Evolutionary conservation across 139 green algal genomes (phyloP), one percentile per base, ranked within the genome.

Genomic region (Eudorina sp.): DNA sequence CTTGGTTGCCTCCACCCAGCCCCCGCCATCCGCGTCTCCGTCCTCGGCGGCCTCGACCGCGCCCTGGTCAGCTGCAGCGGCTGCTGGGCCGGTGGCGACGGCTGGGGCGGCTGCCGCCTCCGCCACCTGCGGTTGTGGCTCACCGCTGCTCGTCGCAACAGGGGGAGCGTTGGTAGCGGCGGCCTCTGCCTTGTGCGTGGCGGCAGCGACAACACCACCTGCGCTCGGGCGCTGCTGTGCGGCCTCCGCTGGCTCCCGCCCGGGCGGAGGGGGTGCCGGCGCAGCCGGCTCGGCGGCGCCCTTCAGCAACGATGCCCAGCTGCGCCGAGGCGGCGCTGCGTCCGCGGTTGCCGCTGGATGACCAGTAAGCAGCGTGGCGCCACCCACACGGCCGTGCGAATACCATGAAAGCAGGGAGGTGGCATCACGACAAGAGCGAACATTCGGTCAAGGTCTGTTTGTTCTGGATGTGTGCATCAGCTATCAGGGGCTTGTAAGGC

Each of bases 241-340:
- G 3, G 36, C 34, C 68, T 2, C 11, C 13, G 68, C 34, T 77
- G 34, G 27, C 64, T 43, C 25, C 29, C 64, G 64, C 64, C 18
- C 27, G 3, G 14, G 11, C 36, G 64, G 29, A 41, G 64, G 29
- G 18, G 64, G n/a, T 14, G 64, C 25, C 64, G 31, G 68, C 18
- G 34, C n/a, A 16, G 68, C 13, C 36, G 34, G 29, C 3, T 75
- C 66, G 11, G 7, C 66, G 34, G 40, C 8, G 70, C 70, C 40
- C 70, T 79, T 79, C 11, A 79, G 4, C 40, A 79, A 7, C 16
- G 70, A 58, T 13, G 70, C 70, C 70, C 70, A 79, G 70, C 70
- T 79, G 29, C 23, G 31, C 13, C 34, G 3, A 55, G 66, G 5
- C 2, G 66, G 66, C 40, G 34, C 11, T 46, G 31, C 34, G 13